Percentiles rank a stretch among this genome's conserved stretches.
phyloP scores from a whole-genome alignment of 208 protist species.

The Wallacemonas sp. region DNA sequence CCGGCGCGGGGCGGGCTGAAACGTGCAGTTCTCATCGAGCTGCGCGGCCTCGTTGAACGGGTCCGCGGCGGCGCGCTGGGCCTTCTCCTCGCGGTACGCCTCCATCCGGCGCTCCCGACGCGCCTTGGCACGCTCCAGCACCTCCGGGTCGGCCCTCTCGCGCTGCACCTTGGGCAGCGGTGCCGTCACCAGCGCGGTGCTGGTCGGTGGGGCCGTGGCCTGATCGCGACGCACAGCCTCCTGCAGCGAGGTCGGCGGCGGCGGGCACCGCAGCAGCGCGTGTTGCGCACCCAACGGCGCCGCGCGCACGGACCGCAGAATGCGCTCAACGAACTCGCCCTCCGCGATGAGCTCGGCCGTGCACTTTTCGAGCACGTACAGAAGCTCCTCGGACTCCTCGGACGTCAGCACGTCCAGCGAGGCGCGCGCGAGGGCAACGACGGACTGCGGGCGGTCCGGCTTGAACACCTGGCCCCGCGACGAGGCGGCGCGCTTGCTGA shows the following conservation, averaged over 20 bases:
- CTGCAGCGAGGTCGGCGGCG: slow-evolving; percentile 20
- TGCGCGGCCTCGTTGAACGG: slow-evolving; percentile 31
- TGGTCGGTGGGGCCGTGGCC: neutral
- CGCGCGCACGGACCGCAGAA: slow-evolving; percentile 15
- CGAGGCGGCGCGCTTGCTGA: slow-evolving; percentile 25
- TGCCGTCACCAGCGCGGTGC: neutral
- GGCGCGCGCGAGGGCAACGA: slow-evolving; percentile 54
- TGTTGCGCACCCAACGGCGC: slow-evolving; percentile 1
- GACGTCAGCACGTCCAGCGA: slow-evolving; percentile 56
- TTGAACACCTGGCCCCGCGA: slow-evolving; percentile 29
- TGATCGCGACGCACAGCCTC: slow-evolving; percentile 13
- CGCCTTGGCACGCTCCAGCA: slow-evolving; percentile 38
- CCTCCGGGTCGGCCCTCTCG: slow-evolving; percentile 44
- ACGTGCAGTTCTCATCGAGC: slow-evolving; percentile 39
- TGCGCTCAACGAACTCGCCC: slow-evolving; percentile 45
- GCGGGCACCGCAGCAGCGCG: slow-evolving; percentile 23
- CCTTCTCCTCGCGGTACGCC: slow-evolving; percentile 41
- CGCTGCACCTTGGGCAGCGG: slow-evolving; percentile 32
- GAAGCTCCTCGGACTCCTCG: slow-evolving; percentile 64
- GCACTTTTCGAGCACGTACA: slow-evolving; percentile 45
- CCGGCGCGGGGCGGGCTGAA: slow-evolving; percentile 52
- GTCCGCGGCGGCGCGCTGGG: slow-evolving; percentile 17
- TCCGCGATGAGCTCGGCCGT: slow-evolving; percentile 34
- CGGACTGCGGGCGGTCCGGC: slow-evolving; percentile 32
- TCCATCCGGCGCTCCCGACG: slow-evolving; percentile 40